Percentiles rank a stretch among this genome's conserved stretches.
phyloP scores from a whole-genome alignment of 768 basidiomycete species.

The Dioszegia aurantiaca region DNA sequence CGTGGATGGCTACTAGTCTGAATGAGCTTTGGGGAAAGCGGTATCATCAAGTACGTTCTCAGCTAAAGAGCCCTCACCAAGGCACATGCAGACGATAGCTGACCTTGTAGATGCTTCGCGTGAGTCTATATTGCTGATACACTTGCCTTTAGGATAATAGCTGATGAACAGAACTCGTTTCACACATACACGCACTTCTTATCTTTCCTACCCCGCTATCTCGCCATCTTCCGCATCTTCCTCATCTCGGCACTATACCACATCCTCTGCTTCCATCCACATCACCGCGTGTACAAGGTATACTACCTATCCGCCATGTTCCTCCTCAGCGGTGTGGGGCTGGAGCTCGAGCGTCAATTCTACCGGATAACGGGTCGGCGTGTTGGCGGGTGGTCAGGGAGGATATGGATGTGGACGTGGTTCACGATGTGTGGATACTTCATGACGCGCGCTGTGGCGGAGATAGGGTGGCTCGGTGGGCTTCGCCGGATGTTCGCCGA shows the following conservation, averaged over 20 bases:
- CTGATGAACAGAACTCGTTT: slow-evolving; percentile 10
- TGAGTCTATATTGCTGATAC: neutral
- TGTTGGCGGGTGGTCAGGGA: slow-evolving; percentile 10
- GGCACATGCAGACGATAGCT: neutral
- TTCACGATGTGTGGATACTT: slow-evolving; percentile 8
- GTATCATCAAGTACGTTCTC: slow-evolving; percentile 19
- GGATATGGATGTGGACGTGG: slow-evolving; percentile 11
- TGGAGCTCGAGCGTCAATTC: slow-evolving; percentile 8
- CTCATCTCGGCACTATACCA: slow-evolving; percentile 15
- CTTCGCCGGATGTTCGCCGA: neutral
- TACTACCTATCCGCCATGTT: neutral
- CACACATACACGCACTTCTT: slow-evolving; percentile 1
- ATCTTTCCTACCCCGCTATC: neutral
- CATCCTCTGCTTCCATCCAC: slow-evolving; percentile 15
- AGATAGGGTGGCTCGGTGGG: slow-evolving; percentile 6
- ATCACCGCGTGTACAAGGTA: neutral
- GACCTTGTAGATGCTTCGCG: neutral
- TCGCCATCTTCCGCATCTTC: slow-evolving; percentile 13
- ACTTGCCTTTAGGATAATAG: neutral
- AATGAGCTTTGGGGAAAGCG: slow-evolving; percentile 18
- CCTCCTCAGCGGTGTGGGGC: neutral
- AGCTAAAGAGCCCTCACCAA: no score
- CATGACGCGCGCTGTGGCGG: neutral
- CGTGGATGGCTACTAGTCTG: slow-evolving; percentile 8
- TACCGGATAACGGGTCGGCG: slow-evolving; percentile 1